These are phyloP conservation scores for Rhodamnia argentea DNA, from an alignment of 345 rosid genomes.

Conservation along the genomic window DNA sequence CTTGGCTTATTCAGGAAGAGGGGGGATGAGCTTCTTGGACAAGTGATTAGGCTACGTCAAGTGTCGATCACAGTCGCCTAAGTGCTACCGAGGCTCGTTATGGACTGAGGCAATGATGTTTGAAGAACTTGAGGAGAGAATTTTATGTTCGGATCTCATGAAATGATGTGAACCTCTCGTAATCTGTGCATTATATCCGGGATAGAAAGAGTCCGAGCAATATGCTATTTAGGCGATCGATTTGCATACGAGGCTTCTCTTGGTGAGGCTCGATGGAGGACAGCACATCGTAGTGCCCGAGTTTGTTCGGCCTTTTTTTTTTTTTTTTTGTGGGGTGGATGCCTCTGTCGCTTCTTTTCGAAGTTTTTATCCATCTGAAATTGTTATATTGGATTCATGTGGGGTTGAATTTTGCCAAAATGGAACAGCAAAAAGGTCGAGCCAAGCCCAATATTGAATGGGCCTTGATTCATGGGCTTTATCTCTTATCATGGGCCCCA, in stretches of 20 bases:
- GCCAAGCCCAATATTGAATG: background rate
- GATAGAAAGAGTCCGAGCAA: background rate
- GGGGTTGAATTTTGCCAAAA: background rate
- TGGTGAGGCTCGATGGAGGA: too few species aligned
- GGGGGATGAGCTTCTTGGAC: background rate
- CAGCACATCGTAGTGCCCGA: background rate
- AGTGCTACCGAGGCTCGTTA: background rate
- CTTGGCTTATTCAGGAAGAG: background rate
- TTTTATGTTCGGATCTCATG: background rate
- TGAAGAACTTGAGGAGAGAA: background rate
- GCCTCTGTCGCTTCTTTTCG: background rate
- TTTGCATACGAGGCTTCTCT: background rate
- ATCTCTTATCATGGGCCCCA: background rate
- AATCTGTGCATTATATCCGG: too few species aligned
- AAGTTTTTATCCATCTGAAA: background rate
- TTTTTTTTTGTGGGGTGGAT: too few species aligned
- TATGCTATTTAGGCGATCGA: background rate
- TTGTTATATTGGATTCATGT: background rate
- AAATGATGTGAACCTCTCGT: background rate
- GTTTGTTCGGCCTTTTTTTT: background rate
- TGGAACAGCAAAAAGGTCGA: background rate
- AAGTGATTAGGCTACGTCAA: background rate
- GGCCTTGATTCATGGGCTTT: background rate
- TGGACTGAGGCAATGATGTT: background rate
- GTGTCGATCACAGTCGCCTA: background rate